Conservation (phyloP, 495 filamentous ascomycete species). For the Penicillium herquei region DNA sequence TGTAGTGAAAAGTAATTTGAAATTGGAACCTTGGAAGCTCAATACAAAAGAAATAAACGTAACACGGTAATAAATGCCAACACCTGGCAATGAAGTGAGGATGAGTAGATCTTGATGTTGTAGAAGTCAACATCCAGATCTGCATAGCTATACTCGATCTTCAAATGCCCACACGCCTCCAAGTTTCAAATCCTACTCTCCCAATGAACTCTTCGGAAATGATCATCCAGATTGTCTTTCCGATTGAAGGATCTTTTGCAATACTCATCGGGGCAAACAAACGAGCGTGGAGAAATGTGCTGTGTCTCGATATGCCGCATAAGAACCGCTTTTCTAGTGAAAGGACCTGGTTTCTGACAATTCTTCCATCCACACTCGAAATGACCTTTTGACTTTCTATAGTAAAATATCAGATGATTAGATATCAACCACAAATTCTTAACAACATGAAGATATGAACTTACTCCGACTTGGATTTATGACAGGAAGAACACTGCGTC, state of each 20-base stretch:
- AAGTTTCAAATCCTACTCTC: not conserved
- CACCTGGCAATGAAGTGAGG: too few species aligned
- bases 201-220: constrained; percentile 2
- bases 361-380: constrained; percentile 4
- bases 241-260: constrained; percentile 6
- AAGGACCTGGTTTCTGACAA: constrained; percentile 3
- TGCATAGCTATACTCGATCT: too few species aligned
- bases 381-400: not conserved
- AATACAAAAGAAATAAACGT: too few species aligned
- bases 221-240: constrained; percentile 7
- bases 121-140: too few species aligned
- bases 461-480: not conserved
- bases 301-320: constrained; percentile 15
- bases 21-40: too few species aligned
- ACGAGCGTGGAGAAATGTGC: constrained; percentile 12
- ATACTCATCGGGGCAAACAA: not conserved
- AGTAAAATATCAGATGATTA: not conserved
- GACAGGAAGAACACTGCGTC: not conserved
- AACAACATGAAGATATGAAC: not conserved
- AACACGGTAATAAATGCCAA: too few species aligned
- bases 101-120: too few species aligned
- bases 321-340: constrained; percentile 7
- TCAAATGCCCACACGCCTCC: not conserved
- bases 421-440: not conserved
- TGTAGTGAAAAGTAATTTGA: too few species aligned